Conservation (phyloP, 2,329 filamentous ascomycete species). For the Fusarium pilosicola region DNA sequence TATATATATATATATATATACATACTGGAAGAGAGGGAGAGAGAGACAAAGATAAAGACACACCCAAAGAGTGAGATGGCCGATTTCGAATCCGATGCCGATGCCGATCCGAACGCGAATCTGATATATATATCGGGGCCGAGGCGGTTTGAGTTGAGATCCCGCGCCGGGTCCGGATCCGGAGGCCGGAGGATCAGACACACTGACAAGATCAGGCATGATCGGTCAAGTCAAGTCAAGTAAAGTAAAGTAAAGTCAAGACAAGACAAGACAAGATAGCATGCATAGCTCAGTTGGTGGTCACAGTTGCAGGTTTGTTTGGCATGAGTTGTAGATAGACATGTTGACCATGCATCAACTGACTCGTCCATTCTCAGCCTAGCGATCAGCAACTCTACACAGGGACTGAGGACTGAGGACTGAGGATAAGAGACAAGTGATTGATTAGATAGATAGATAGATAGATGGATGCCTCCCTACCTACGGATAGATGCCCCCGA, state of each 20-base stretch:
- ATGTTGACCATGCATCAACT: background rate
- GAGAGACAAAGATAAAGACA: background rate
- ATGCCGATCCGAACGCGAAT: background rate
- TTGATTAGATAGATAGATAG: constrained; percentile 22
- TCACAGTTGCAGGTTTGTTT: background rate
- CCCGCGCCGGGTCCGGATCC: constrained; percentile 7
- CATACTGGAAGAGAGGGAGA: background rate
- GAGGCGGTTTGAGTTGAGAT: background rate
- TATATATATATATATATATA: background rate
- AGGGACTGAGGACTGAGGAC: background rate
- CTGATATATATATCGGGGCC: constrained; percentile 5
- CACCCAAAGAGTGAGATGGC: background rate
- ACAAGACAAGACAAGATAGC: background rate
- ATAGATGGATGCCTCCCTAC: too few species aligned
- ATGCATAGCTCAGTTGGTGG: background rate
- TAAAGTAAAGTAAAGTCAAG: background rate
- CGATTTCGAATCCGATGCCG: background rate
- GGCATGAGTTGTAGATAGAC: background rate
- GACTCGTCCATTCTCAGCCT: background rate
- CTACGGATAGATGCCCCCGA: background rate
- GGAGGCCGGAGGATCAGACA: constrained; percentile 4
- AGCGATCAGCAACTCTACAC: background rate
- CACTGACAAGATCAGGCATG: background rate
- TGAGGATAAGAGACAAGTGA: background rate
- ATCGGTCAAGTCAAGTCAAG: background rate